phyloP scores from a whole-genome alignment of 2,329 filamentous ascomycete species.

The Periconia macrospinosa region DNA sequence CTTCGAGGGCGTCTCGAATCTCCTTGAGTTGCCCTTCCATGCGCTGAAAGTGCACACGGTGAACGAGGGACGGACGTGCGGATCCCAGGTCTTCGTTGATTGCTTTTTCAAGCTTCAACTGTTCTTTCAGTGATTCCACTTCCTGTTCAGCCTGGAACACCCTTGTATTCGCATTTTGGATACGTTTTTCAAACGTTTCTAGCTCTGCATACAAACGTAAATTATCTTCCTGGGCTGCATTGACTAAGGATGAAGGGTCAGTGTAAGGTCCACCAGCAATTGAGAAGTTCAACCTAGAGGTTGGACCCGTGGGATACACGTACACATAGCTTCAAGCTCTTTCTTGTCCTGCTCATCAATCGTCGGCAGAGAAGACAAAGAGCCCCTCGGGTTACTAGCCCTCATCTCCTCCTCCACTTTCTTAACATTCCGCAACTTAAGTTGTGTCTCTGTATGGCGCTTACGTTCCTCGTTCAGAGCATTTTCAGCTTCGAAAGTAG shows the following conservation, averaged over 20 bases:
- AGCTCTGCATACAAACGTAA: conserved; percentile 31
- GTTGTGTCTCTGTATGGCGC: conserved; percentile 28
- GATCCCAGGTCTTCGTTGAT: conserved; percentile 32
- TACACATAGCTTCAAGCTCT: conserved; percentile 37
- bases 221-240: conserved; percentile 38
- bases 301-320: too few species aligned
- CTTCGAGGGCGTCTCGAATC: conserved; percentile 18
- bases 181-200: conserved; percentile 29
- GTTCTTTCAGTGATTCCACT: conserved; percentile 23
- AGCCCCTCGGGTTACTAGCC: conserved; percentile 12
- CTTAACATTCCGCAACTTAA: conserved; percentile 24
- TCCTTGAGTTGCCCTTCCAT: conserved; percentile 37
- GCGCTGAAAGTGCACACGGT: conserved; percentile 36
- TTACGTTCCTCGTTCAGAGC: conserved; percentile 31
- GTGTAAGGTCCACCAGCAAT: not conserved
- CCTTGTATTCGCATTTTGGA: conserved; percentile 31
- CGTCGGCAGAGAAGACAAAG: conserved; percentile 26
- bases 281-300: too few species aligned
- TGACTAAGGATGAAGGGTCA: conserved; percentile 9
- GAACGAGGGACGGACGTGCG: conserved; percentile 35
- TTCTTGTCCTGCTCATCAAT: conserved; percentile 37
- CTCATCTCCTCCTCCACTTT: conserved; percentile 21
- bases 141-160: conserved; percentile 30
- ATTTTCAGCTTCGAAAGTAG: conserved; percentile 30
- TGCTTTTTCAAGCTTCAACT: conserved; percentile 27